Conservation (phyloP, 805 yeast species). For the Yamadazyma akitaensis region DNA sequence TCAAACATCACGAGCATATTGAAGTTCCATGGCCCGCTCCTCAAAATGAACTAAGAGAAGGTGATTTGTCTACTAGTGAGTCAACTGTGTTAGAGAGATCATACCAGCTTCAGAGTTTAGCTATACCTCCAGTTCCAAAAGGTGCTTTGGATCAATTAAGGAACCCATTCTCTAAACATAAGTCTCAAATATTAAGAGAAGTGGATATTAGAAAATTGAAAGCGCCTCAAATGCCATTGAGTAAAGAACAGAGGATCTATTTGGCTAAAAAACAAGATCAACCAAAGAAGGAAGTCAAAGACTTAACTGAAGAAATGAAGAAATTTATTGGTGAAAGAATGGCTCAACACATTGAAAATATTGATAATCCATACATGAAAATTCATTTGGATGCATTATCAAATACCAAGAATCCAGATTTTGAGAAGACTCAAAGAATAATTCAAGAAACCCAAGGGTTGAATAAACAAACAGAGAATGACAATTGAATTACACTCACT, state of each 20-base stretch:
- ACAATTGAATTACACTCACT: neutral
- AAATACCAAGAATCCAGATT: conserved; percentile 25
- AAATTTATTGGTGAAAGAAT: conserved; percentile 51
- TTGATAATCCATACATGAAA: conserved; percentile 33
- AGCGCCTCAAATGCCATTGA: conserved; percentile 76
- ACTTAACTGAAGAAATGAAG: conserved; percentile 51
- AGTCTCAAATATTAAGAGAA: conserved; percentile 50
- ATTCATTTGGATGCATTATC: conserved; percentile 41
- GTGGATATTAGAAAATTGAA: conserved; percentile 58
- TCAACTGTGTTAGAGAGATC: conserved; percentile 67
- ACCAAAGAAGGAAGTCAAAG: conserved; percentile 32
- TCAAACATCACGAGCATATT: conserved; percentile 63
- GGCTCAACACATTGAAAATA: conserved; percentile 36
- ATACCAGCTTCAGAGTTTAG: conserved; percentile 64
- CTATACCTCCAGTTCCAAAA: conserved; percentile 64
- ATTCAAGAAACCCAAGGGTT: conserved; percentile 3
- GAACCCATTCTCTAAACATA: conserved; percentile 71
- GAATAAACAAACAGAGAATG: neutral
- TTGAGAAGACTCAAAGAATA: conserved; percentile 23
- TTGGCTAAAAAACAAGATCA: conserved; percentile 47
- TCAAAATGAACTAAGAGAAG: conserved; percentile 48
- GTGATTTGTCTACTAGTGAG: conserved; percentile 53
- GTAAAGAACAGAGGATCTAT: conserved; percentile 59
- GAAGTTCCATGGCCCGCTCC: conserved; percentile 92
- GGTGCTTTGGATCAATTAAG: conserved; percentile 67